Percentiles rank a stretch among this genome's conserved stretches.
phyloP scores from a whole-genome alignment of 352 stramenopile genomes.

The Thalassiosira mediterranea region DNA sequence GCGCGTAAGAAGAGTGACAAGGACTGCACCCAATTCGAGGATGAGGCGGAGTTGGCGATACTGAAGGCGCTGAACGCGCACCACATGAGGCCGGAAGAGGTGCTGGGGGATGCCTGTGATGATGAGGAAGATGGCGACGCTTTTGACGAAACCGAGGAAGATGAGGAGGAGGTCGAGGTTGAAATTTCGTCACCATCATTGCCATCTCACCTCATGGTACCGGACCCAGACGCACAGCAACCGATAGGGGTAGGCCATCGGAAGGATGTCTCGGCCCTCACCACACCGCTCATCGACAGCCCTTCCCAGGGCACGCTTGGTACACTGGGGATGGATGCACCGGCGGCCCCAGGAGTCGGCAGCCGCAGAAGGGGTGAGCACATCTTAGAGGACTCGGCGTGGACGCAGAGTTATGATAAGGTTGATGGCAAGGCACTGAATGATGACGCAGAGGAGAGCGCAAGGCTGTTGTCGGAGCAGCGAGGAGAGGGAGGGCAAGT shows the following conservation, averaged over 20 bases:
- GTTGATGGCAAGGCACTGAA: no score
- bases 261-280: slow-evolving; percentile 25
- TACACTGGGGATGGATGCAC: no score
- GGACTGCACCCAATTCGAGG: slow-evolving; percentile 45
- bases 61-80: slow-evolving; percentile 33
- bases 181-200: not conserved
- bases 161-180: not conserved
- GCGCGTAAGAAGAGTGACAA: slow-evolving; percentile 3
- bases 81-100: slow-evolving; percentile 1
- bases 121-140: not conserved
- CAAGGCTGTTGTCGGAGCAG: slow-evolving; percentile 49
- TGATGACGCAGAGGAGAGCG: no score
- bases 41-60: slow-evolving; percentile 55
- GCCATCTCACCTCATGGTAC: not conserved
- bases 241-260: no score
- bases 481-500: no score
- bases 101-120: not conserved
- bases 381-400: slow-evolving; percentile 51
- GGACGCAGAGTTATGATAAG: slow-evolving; percentile 45
- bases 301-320: no score
- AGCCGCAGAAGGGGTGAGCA: slow-evolving; percentile 16
- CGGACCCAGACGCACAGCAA: not conserved
- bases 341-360: slow-evolving; percentile 2
- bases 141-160: slow-evolving; percentile 1
- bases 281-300: not conserved